phyloP scores from a whole-genome alignment of 164 flowering plant species.

The Vitis riparia region DNA sequence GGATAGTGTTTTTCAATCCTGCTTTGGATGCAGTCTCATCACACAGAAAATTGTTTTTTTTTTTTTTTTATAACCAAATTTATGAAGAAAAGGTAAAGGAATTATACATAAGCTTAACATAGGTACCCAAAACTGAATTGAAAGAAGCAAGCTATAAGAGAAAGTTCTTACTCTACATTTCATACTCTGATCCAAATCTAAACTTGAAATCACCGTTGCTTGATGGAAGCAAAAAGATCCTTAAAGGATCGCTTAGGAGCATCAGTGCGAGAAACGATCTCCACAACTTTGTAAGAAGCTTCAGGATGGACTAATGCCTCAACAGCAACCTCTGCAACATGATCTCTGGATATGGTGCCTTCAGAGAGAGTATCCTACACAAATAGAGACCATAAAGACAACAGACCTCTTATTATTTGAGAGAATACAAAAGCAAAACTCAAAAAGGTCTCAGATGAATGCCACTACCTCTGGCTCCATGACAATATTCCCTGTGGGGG shows the following conservation, averaged over 20 bases:
- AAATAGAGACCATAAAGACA: background rate
- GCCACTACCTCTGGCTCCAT: conserved; percentile 86
- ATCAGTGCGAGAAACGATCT: conserved; percentile 76
- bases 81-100: too few species aligned
- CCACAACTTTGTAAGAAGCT: conserved; percentile 87
- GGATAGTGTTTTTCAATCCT: too few species aligned
- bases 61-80: too few species aligned
- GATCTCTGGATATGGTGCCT: conserved; percentile 89
- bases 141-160: too few species aligned
- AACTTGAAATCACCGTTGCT: conserved; percentile 36
- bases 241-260: conserved; percentile 79
- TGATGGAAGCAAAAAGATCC: conserved; percentile 76
- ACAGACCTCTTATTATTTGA: background rate
- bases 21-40: too few species aligned
- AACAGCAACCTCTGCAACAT: conserved; percentile 93
- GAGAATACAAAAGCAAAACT: conserved; percentile 2
- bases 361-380: conserved; percentile 74
- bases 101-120: too few species aligned
- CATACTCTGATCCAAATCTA: background rate
- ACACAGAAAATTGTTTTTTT: too few species aligned
- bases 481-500: conserved; percentile 78
- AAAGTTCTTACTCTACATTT: too few species aligned
- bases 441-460: background rate
- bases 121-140: too few species aligned
- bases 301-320: conserved; percentile 76